Base-by-base conservation (phyloP, 768 basidiomycete species). In the Floccularia luteovirens region DNA sequence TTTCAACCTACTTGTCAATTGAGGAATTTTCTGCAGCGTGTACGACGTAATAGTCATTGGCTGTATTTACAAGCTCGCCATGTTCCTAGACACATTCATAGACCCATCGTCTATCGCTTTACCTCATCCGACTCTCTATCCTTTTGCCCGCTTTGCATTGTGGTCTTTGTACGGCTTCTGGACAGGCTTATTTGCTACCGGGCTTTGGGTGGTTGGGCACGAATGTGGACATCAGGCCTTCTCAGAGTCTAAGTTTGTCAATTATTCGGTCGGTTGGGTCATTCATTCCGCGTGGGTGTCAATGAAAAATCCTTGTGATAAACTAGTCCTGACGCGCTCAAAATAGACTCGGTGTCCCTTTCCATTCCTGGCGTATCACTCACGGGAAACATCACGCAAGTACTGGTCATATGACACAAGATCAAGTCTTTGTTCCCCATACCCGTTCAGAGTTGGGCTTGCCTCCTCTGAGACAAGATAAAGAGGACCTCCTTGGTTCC, bases 221-320 rank as follows among this genome's bases (percentile, higher is more conserved):
- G 92, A 97, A 63, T 92, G 90, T 51, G 94, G 94, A 22, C 94
- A 99, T 60, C 91, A 94, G 60, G 87, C 89, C 0, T 99, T 90
- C 70, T 97, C 92, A 1, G 82, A 91, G 48, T 92, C 82, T 39
- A 94, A 93, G 68, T 58, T 69, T 22, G 72, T 96, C 62, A 98
- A 98, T 71, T 89, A 97, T 71, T 62, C 77, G 32, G 87, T 92
- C 42, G 94, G 94, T 8, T 94, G 87, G 84, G 55, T 94, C 44
- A 70, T 97, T 23, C 94, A 97, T 62, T 94, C 91, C 32, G 76
- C 74, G 89, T 90, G 56, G 46, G 83, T 56, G 25, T 42, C 48
- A 48, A 36, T 38, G 41, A 35, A 24, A 5, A 23, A 19, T 10
- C 31, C 36, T 39, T 45, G 34, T 42, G 46, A 46, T 51, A 31